A percentile compares a stretch with the other conserved stretches of the same genome.
These are phyloP conservation scores for Pleoardoris graminearum DNA, from an alignment of 2,329 filamentous ascomycete genomes.

Conservation along the genomic window DNA sequence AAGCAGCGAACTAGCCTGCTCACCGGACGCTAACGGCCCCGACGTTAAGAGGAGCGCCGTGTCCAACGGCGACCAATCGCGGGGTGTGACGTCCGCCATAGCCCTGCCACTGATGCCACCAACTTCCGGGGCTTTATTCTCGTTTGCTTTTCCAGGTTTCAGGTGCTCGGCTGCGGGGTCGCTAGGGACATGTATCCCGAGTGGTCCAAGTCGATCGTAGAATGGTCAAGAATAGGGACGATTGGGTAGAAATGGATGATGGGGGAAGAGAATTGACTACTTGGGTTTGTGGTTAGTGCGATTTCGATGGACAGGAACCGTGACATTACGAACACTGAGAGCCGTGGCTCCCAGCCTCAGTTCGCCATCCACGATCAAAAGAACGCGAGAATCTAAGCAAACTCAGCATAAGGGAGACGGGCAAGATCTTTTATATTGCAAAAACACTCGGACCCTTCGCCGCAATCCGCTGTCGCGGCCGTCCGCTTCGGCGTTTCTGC, in stretches of 20 bases:
- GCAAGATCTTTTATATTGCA: not conserved
- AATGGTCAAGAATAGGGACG: not conserved
- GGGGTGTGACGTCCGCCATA: not conserved
- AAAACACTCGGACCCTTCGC: not conserved
- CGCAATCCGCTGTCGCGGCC: not conserved
- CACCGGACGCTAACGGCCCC: conserved; percentile 5
- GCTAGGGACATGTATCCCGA: not conserved
- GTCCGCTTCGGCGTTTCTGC: conserved; percentile 1
- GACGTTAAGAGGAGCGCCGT: conserved; percentile 6
- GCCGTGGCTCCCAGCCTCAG: no score
- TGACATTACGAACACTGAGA: no score
- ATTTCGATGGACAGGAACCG: no score
- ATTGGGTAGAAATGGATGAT: not conserved
- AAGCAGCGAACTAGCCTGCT: conserved; percentile 2
- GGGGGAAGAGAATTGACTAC: not conserved
- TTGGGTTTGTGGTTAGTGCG: no score
- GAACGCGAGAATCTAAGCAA: no score
- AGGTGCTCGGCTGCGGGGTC: not conserved
- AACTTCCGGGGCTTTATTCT: not conserved
- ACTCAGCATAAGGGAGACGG: no score
- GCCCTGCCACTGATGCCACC: not conserved
- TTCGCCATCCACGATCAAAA: no score
- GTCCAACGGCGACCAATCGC: conserved; percentile 2
- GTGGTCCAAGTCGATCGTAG: not conserved
- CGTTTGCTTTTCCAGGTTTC: conserved; percentile 3